phyloP scores from a whole-genome alignment of 2,329 filamentous ascomycete genomes.

The Cladosporium phlei region DNA sequence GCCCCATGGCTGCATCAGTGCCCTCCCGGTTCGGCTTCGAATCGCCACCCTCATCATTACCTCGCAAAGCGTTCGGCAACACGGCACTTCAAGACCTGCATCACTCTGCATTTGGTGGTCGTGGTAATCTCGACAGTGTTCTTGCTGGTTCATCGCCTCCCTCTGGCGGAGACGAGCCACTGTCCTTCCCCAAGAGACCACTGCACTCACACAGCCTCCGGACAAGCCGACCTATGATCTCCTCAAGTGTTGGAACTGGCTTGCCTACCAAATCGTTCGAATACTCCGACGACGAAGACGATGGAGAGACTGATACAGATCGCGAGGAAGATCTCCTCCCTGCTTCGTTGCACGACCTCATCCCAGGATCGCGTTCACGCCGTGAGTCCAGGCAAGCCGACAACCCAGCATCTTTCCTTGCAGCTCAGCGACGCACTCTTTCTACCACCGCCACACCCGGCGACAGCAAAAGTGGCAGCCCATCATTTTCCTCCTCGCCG shows the following conservation, averaged over 20 bases:
- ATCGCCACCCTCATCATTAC: slow-evolving; percentile 64
- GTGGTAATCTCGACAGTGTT: slow-evolving; percentile 34
- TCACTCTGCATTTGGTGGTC: slow-evolving; percentile 64
- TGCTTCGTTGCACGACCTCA: slow-evolving; percentile 58
- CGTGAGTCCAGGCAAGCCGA: slow-evolving; percentile 56
- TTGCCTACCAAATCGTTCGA: slow-evolving; percentile 31
- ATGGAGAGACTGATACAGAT: slow-evolving; percentile 63
- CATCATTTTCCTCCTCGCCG: slow-evolving; percentile 49
- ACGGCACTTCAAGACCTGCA: slow-evolving; percentile 54
- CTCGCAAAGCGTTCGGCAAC: slow-evolving; percentile 41
- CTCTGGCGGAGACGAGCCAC: slow-evolving; percentile 61
- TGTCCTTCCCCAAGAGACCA: slow-evolving; percentile 60
- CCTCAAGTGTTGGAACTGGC: slow-evolving; percentile 53
- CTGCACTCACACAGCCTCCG: slow-evolving; percentile 62
- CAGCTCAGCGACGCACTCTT: slow-evolving; percentile 35
- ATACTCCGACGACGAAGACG: slow-evolving; percentile 55
- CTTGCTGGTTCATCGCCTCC: slow-evolving; percentile 53
- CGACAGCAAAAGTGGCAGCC: slow-evolving; percentile 44
- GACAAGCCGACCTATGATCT: slow-evolving; percentile 53
- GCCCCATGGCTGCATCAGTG: slow-evolving; percentile 85
- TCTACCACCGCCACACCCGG: slow-evolving; percentile 37
- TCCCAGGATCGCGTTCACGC: slow-evolving; percentile 57
- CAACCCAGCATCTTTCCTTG: slow-evolving; percentile 31
- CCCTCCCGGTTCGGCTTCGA: slow-evolving; percentile 89
- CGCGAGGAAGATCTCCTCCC: slow-evolving; percentile 91